Evolutionary conservation across 2,329 filamentous ascomycete genomes (phyloP).

Genomic region (Parasarocladium wereldwijsianum): DNA sequence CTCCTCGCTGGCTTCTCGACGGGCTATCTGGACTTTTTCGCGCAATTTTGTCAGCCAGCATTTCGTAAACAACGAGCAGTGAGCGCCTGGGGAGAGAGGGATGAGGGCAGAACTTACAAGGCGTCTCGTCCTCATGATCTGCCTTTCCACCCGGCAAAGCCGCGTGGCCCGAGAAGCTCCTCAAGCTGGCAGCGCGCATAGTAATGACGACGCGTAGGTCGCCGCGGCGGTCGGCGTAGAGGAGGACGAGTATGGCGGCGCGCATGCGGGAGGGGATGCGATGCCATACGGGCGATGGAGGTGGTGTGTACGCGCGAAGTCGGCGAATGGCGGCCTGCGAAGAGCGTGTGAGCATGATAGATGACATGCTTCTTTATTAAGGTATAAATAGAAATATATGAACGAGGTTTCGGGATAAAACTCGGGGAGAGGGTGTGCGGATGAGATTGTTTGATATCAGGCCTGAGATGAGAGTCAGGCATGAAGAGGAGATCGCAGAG

Average conservation of each 20-base stretch:
- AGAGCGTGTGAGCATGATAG: constrained; percentile 8
- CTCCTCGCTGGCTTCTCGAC: constrained; percentile 83
- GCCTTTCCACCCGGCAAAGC: constrained; percentile 73
- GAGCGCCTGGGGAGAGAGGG: not conserved
- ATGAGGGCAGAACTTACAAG: constrained; percentile 28
- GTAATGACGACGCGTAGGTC: constrained; percentile 61
- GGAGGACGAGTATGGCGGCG: constrained; percentile 74
- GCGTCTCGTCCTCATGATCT: constrained; percentile 40
- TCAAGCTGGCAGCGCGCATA: constrained; percentile 48
- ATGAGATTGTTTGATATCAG: not conserved
- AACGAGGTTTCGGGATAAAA: not conserved
- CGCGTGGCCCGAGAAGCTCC: constrained; percentile 69
- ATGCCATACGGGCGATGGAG: constrained; percentile 48
- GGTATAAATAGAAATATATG: too few relatives aligned
- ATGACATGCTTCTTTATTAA: too few relatives aligned
- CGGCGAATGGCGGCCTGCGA: constrained; percentile 42
- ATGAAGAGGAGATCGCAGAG: not conserved
- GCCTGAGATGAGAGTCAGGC: constrained; percentile 1
- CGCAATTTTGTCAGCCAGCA: not conserved
- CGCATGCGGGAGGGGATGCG: constrained; percentile 48
- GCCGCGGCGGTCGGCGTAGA: constrained; percentile 73
- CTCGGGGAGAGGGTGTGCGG: not conserved
- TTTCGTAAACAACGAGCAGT: not conserved
- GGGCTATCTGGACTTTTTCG: constrained; percentile 58
- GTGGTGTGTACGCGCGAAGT: constrained; percentile 44